These are phyloP conservation scores for Agaricales sp. DNA, from an alignment of 1,284 basidiomycete species.

Conservation along the genomic window DNA sequence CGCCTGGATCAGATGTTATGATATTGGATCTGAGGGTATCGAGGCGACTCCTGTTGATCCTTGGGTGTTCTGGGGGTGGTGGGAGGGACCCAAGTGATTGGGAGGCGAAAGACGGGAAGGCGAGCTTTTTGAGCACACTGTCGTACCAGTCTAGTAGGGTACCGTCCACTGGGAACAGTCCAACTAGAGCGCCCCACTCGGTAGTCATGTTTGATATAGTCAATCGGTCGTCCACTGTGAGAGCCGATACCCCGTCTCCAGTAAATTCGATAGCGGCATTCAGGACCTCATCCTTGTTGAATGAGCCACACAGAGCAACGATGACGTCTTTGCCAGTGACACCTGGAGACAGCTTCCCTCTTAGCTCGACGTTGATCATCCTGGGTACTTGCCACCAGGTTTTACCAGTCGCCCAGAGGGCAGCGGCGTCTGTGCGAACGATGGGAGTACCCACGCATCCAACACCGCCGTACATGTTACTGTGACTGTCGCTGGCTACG, in stretches of 20 bases:
- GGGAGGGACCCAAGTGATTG: conserved; percentile 43
- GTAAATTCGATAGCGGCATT: conserved; percentile 99
- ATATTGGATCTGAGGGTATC: conserved; percentile 48
- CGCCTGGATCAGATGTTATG: conserved; percentile 68
- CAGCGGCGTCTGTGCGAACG: conserved; percentile 87
- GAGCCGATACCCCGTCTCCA: conserved; percentile 78
- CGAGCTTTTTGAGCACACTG: conserved; percentile 63
- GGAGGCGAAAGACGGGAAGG: conserved; percentile 70
- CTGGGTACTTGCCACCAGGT: conserved; percentile 99
- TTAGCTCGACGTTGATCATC: conserved; percentile 92
- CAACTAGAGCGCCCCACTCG: conserved; percentile 96
- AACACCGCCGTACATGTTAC: conserved; percentile 98
- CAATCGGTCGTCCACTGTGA: conserved; percentile 87
- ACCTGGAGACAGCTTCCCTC: conserved; percentile 73
- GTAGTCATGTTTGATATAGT: conserved; percentile 99
- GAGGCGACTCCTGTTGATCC: conserved; percentile 74
- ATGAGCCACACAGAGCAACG: conserved; percentile 92
- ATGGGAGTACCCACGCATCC: conserved; percentile 97
- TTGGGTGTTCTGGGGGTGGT: conserved; percentile 73
- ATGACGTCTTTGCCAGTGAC: conserved; percentile 99
- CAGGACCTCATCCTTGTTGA: conserved; percentile 95
- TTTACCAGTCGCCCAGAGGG: conserved; percentile 97
- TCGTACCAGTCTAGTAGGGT: conserved; percentile 87
- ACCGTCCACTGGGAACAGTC: conserved; percentile 91
- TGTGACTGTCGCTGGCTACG: conserved; percentile 94